A percentile compares a stretch with the other conserved stretches of the same genome.
phyloP scores from a whole-genome alignment of 495 filamentous ascomycete genomes.

The Penicillium fimorum region DNA sequence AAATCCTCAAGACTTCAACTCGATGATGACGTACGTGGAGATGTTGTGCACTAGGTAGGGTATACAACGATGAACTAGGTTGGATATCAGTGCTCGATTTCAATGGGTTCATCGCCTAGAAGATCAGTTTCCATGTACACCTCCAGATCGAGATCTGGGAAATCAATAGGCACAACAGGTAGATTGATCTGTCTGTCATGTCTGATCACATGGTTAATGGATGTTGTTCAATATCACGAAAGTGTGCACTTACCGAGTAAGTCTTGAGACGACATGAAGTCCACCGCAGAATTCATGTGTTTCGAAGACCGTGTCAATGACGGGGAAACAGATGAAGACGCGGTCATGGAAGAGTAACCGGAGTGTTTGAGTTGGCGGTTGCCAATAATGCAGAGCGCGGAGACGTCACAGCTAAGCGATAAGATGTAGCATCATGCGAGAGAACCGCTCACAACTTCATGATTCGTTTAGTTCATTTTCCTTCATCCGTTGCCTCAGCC shows the following conservation, averaged over 20 bases:
- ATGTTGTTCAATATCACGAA: neutral
- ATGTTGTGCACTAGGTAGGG: neutral
- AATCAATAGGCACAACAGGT: constrained; percentile 11
- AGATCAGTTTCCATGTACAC: constrained; percentile 1
- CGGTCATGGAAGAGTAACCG: neutral
- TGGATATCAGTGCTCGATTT: neutral
- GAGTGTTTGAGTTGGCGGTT: neutral
- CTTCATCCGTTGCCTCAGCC: constrained; percentile 51
- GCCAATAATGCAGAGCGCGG: constrained; percentile 2
- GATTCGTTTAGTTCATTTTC: constrained; percentile 49
- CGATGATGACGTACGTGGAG: neutral
- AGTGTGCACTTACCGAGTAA: constrained; percentile 5
- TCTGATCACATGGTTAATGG: neutral
- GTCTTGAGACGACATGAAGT: constrained; percentile 11
- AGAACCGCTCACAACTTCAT: constrained; percentile 11
- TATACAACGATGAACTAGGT: neutral
- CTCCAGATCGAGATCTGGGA: constrained; percentile 1
- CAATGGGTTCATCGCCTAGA: neutral
- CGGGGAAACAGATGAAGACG: constrained; percentile 5
- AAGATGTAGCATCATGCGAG: constrained; percentile 10
- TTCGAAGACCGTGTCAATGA: neutral
- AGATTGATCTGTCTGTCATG: constrained; percentile 1
- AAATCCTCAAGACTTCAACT: constrained; percentile 2
- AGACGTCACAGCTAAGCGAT: constrained; percentile 8
- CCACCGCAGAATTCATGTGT: constrained; percentile 1